Evolutionary conservation across 1,284 basidiomycete species (phyloP), one percentile per base, ranked within the genome.

Genomic region (Ustilago lituana): DNA sequence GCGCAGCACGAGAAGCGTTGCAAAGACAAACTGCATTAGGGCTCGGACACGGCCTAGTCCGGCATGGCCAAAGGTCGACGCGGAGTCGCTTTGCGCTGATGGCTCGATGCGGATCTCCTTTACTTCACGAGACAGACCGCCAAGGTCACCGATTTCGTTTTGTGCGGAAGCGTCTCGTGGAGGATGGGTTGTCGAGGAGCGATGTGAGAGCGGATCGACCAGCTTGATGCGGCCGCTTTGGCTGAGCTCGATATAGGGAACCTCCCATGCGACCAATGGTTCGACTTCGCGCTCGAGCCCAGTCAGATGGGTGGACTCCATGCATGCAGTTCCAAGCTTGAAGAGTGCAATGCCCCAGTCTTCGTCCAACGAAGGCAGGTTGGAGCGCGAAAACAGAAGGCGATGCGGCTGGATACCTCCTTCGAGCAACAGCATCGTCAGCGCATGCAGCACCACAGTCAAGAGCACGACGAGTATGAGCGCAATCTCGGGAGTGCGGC

Each of bases 311-410:
- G 78, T 78, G 37, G 77, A 76, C 41, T 79, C 70, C 48, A 80
- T 71, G 43, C 78, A 80, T 4, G 76, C 73, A 5, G 77, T 73
- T 10, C 77, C 77, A 19, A 80, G 53, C 55, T 79, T 79, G 68
- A 78, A 70, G 5, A 78, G 57, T 1, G 77, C 77, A 9, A 78
- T 17, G 22, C 68, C 65, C 60, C 70, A 80, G 55, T 80, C 78
- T 44, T 80, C 77, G 26, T 64, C 54, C 19, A 53, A 10, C 3
- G 60, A 54, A 5, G 77, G 77, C 26, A 79, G 41, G 33, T 66
- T 73, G 19, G 71, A 69, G 4, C 59, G 37, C 4, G 69, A 59
- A 37, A 77, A 76, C 5, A 76, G 32, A 8, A 77, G 61, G 2
- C 74, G 69, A n/a, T 48, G 23, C 24, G 45, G 12, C 23, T 74